Evolutionary conservation across 2,329 filamentous ascomycete genomes (phyloP).

Genomic region (Hypocreales sp.): DNA sequence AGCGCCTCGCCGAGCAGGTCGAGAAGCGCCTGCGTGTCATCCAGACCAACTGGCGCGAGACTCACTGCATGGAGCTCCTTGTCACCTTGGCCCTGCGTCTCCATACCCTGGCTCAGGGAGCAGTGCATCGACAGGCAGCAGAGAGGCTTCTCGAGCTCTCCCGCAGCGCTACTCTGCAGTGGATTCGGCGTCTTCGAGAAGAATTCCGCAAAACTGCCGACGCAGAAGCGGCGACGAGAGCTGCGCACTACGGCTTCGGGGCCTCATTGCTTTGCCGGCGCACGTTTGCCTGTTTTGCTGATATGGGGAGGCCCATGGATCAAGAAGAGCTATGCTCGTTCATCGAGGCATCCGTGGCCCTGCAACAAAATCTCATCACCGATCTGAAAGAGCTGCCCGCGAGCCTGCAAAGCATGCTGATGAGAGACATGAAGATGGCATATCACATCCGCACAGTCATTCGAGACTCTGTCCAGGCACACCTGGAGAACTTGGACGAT

Average conservation of each 20-base stretch:
- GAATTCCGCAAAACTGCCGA: constrained; percentile 26
- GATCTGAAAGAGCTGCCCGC: constrained; percentile 4
- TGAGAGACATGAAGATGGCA: constrained; percentile 7
- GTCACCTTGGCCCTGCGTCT: constrained; percentile 32
- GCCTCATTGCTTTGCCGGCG: constrained; percentile 39
- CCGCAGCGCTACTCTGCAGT: constrained; percentile 27
- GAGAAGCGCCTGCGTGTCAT: constrained; percentile 25
- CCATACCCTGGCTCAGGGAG: constrained; percentile 5
- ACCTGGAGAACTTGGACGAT: not conserved
- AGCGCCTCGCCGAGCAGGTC: constrained; percentile 30
- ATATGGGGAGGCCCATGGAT: not conserved
- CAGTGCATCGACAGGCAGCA: constrained; percentile 8
- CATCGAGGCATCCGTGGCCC: constrained; percentile 10
- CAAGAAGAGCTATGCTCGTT: constrained; percentile 5
- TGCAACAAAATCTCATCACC: constrained; percentile 11
- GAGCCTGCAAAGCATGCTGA: constrained; percentile 4
- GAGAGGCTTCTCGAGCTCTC: constrained; percentile 21
- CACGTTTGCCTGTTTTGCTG: constrained; percentile 13
- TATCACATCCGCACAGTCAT: constrained; percentile 3
- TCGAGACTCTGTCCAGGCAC: not conserved
- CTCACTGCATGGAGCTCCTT: constrained; percentile 39
- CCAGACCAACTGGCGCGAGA: constrained; percentile 41
- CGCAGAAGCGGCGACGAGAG: constrained; percentile 16
- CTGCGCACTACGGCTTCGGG: constrained; percentile 28
- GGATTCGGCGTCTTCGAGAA: constrained; percentile 30